These are phyloP conservation scores for Coniella vitis DNA, from an alignment of 2,329 filamentous ascomycete species.

Conservation along the genomic window DNA sequence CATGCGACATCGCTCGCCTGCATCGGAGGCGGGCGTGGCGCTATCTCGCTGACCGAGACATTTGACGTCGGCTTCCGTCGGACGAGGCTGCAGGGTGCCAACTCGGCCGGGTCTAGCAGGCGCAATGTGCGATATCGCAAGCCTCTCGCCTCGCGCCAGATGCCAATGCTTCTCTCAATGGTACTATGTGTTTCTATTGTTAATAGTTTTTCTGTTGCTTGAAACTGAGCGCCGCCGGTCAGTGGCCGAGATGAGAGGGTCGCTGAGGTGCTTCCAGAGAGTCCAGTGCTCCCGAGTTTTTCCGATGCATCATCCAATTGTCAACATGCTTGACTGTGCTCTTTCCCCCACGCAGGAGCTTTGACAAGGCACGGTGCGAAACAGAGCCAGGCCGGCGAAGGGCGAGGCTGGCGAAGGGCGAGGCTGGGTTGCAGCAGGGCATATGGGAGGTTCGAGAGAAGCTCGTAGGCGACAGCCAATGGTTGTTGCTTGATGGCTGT, in stretches of 20 bases:
- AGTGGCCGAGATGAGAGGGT: conserved; percentile 1
- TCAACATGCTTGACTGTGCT: no score
- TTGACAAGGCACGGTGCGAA: neutral
- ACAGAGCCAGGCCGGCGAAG: neutral
- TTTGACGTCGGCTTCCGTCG: conserved; percentile 4
- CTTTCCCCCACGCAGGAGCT: no score
- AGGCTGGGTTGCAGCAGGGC: neutral
- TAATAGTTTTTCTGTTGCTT: no score
- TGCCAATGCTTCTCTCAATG: neutral
- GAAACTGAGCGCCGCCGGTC: neutral
- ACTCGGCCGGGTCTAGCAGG: no score
- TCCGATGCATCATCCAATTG: neutral
- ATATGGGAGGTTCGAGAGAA: neutral
- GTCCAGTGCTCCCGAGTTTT: neutral
- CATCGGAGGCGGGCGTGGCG: conserved; percentile 10
- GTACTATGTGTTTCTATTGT: no score
- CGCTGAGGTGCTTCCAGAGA: neutral
- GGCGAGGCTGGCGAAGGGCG: neutral
- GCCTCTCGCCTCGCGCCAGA: neutral
- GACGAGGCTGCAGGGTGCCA: conserved; percentile 9
- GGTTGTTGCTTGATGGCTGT: no score
- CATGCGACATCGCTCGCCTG: conserved; percentile 8
- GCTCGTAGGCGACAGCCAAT: no score
- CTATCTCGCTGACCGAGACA: neutral
- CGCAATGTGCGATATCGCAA: conserved; percentile 14